Evolutionary conservation across 345 rosid genomes (phyloP), one percentile per base, ranked within the genome.

Genomic region (Bretschneidera sinensis): DNA sequence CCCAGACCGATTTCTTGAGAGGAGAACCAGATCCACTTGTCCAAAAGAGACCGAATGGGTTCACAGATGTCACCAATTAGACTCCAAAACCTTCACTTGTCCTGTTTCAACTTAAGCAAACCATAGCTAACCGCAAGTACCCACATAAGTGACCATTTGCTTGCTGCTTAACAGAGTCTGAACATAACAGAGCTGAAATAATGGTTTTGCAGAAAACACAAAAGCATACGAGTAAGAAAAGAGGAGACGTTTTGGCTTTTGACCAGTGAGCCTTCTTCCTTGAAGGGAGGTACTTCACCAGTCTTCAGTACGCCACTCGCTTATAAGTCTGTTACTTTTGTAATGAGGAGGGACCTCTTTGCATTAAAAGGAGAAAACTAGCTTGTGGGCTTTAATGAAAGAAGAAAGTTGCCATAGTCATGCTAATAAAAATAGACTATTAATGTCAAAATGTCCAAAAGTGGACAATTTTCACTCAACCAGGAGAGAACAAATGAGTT

Each of bases 291-390:
- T n/a, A n/a, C n/a, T n/a, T n/a, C n/a, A n/a, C n/a, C n/a, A n/a
- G 54, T 65, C 52, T 48, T 39, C 55, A 21, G 55, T 65, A 28
- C 33, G 8, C 58, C 21, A 14, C 55, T n/a, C 49, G 21, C 9
- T 28, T 34, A 64, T 61, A 75, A 65, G 72, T 59, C 76, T 58
- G 60, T 5, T 34, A 39, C 78, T 76, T 83, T 66, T 49, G 69
- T 49, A 69, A 64, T 55, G 65, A 71, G 63, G 59, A 54, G 56
- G 20, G 51, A 49, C 59, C 66, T 61, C 76, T 74, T 65, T 58
- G 76, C 81, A 73, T 81, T 51, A 79, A 84, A 86, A 80, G 81
- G 77, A 50, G 83, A 68, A 62, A 72, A 71, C 57, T 57, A 79
- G 78, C 62, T 65, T 72, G 80, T 78, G 85, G 76, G 76, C 73